phyloP scores from a whole-genome alignment of 371 early-diverging fungal genomes.

The Nematocida ausubeli region DNA sequence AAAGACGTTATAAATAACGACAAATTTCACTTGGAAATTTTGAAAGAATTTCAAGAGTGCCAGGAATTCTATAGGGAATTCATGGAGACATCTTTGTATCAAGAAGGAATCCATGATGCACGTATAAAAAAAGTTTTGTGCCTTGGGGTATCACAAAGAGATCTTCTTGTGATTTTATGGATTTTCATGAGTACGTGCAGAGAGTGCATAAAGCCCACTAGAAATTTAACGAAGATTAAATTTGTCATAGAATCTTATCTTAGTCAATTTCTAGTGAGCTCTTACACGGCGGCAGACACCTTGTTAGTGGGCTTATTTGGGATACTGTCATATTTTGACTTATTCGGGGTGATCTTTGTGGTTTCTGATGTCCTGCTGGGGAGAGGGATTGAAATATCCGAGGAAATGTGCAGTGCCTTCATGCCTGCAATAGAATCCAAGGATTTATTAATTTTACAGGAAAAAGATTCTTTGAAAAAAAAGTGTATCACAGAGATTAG shows the following conservation, averaged over 20 bases:
- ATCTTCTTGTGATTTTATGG: conserved; percentile 24
- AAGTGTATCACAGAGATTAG: no score
- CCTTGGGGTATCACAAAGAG: not conserved
- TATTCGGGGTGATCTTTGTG: conserved; percentile 17
- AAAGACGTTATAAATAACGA: conserved; percentile 8
- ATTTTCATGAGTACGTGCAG: not conserved
- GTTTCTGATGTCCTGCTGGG: not conserved
- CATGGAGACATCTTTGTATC: conserved; percentile 34
- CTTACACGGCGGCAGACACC: conserved; percentile 27
- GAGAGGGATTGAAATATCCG: conserved; percentile 10
- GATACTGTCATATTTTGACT: conserved; percentile 36
- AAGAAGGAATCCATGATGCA: conserved; percentile 23
- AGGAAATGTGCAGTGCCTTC: conserved; percentile 43
- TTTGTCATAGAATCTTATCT: conserved; percentile 43
- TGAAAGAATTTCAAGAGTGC: not conserved
- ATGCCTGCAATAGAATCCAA: conserved; percentile 3
- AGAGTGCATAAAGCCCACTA: conserved; percentile 4
- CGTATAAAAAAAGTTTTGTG: conserved; percentile 22
- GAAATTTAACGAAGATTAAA: not conserved
- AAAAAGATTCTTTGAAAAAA: no score
- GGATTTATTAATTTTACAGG: no score
- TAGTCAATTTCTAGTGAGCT: not conserved
- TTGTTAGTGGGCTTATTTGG: conserved; percentile 11
- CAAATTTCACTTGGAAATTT: not conserved
- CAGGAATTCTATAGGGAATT: conserved; percentile 23